Conservation (phyloP, 768 basidiomycete species). For the Trametes punicea region DNA sequence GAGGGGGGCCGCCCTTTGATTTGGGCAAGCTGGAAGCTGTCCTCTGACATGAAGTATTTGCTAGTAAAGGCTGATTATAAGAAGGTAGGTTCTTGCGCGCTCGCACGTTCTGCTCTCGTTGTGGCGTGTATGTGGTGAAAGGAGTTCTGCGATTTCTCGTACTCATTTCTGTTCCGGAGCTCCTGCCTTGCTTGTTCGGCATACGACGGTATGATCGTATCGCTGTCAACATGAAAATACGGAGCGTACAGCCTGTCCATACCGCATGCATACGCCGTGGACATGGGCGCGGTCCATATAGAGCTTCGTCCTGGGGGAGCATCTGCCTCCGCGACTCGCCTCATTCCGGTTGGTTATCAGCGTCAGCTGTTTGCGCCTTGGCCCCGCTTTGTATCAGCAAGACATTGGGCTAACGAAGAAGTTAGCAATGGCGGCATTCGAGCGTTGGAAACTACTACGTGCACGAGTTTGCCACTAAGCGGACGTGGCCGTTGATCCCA, state of each 20-base stretch:
- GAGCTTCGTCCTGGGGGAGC: no score
- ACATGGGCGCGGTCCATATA: no score
- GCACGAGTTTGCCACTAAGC: slow-evolving; percentile 68
- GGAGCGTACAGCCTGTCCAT: no score
- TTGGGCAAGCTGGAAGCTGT: slow-evolving; percentile 73
- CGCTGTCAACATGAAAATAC: no score
- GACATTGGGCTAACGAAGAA: neutral
- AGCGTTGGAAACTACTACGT: slow-evolving; percentile 91
- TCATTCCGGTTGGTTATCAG: neutral
- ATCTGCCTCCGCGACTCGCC: neutral
- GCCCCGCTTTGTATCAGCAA: neutral
- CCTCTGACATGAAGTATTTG: slow-evolving; percentile 88
- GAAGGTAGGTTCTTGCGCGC: slow-evolving; percentile 49
- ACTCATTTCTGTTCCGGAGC: no score
- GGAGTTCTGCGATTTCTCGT: no score
- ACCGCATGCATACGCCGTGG: no score
- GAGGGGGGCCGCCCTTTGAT: slow-evolving; percentile 48
- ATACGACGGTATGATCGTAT: no score
- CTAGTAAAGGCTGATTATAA: slow-evolving; percentile 71
- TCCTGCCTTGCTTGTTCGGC: no score
- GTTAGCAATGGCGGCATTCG: slow-evolving; percentile 92
- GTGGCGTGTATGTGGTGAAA: no score
- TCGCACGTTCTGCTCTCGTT: neutral
- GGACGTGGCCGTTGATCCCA: slow-evolving; percentile 67
- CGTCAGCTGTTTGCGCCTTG: neutral